phyloP scores from a whole-genome alignment of 176 grass and related monocot species.

The Musa troglodytarum region DNA sequence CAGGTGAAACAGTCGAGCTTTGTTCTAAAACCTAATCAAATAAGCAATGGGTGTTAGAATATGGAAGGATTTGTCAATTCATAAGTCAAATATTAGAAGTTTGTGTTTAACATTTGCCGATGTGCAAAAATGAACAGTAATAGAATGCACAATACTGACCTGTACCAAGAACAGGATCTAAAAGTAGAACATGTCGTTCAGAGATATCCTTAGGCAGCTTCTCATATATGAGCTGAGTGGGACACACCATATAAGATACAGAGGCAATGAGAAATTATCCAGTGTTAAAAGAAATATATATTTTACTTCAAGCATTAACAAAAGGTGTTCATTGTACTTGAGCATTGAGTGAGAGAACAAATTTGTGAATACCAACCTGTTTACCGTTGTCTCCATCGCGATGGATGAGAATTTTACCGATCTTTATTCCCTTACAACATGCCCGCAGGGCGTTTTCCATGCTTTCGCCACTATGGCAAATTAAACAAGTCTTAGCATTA shows the following conservation, averaged over 20 bases:
- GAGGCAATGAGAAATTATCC: not conserved
- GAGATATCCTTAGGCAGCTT: constrained; percentile 96
- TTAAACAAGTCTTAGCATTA: not conserved
- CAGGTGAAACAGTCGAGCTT: too few relatives aligned
- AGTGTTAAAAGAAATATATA: not conserved
- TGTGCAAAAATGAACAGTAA: not conserved
- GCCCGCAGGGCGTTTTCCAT: constrained; percentile 97
- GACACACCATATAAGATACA: constrained; percentile 15
- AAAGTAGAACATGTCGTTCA: constrained; percentile 93
- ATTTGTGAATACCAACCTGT: constrained; percentile 38
- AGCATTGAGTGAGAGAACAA: not conserved
- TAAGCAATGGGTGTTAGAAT: too few relatives aligned
- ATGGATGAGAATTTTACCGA: constrained; percentile 96
- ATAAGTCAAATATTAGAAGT: not conserved
- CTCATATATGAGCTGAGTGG: constrained; percentile 70
- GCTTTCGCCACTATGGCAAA: constrained; percentile 83
- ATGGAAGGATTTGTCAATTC: not conserved
- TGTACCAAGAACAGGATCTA: constrained; percentile 97
- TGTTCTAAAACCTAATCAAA: too few relatives aligned
- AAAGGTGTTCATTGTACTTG: not conserved
- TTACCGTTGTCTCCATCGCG: constrained; percentile 89
- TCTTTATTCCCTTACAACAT: constrained; percentile 99
- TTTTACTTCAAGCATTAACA: not conserved
- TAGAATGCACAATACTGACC: constrained; percentile 35
- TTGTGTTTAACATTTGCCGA: not conserved